Percentiles rank a stretch among this genome's conserved stretches.
phyloP scores from a whole-genome alignment of 257 asterid genomes.

The Solanum pennellii region DNA sequence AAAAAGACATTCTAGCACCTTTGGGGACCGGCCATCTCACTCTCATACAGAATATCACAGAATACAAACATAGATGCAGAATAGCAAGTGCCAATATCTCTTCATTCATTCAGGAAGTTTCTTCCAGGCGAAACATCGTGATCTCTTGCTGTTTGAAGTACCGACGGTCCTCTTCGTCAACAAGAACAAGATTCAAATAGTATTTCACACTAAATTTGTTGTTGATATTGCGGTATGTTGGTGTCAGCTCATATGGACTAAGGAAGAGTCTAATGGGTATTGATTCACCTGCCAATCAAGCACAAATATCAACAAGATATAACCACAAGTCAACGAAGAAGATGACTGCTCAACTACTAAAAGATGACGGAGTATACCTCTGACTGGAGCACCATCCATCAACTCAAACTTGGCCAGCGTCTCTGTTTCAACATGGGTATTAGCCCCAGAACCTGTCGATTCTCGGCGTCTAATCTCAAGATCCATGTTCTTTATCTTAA shows the following conservation, averaged over 20 bases:
- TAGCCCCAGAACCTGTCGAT: slow-evolving; percentile 92
- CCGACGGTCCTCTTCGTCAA: slow-evolving; percentile 95
- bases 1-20: slow-evolving; percentile 6
- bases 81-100: not conserved
- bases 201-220: slow-evolving; percentile 93
- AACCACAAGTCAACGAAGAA: not conserved
- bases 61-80: slow-evolving; percentile 3
- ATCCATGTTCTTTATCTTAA: slow-evolving; percentile 97
- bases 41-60: slow-evolving; percentile 3
- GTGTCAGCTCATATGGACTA: slow-evolving; percentile 95
- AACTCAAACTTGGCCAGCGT: slow-evolving; percentile 97
- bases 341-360: not conserved
- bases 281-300: slow-evolving; percentile 70
- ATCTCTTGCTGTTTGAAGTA: slow-evolving; percentile 96
- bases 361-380: slow-evolving; percentile 39
- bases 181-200: slow-evolving; percentile 92
- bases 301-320: not conserved
- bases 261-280: slow-evolving; percentile 89
- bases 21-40: not conserved
- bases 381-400: slow-evolving; percentile 99
- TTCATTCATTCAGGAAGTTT: slow-evolving; percentile 28
- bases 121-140: slow-evolving; percentile 72
- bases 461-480: slow-evolving; percentile 94
- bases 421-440: slow-evolving; percentile 97
- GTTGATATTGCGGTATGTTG: slow-evolving; percentile 82